Evolutionary conservation across 345 rosid species (phyloP).

Genomic region (Salix viminalis): DNA sequence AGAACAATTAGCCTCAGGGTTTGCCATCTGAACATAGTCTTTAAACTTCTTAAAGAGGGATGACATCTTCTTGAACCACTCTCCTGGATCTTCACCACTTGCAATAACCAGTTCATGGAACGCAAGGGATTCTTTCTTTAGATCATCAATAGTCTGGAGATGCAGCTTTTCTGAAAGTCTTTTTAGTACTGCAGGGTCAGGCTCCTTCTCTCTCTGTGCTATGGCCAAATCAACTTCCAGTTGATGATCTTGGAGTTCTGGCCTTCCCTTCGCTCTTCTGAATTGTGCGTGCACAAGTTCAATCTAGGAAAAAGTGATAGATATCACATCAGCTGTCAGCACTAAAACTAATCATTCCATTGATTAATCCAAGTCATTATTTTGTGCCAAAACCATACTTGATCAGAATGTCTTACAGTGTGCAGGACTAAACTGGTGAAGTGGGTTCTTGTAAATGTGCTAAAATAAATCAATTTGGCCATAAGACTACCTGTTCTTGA

Average conservation of each 20-base stretch:
- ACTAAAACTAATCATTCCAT: background rate
- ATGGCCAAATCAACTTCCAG: conserved; percentile 61
- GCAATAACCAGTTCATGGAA: conserved; percentile 68
- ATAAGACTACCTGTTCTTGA: conserved; percentile 66
- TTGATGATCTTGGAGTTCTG: conserved; percentile 57
- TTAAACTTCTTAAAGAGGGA: conserved; percentile 69
- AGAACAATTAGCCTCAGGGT: conserved; percentile 47
- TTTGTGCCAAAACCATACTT: background rate
- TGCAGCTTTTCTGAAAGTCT: conserved; percentile 80
- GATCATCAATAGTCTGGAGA: conserved; percentile 67
- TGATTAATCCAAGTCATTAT: background rate
- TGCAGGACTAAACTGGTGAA: background rate
- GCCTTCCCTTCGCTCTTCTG: conserved; percentile 68
- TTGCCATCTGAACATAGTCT: conserved; percentile 49
- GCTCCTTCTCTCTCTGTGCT: conserved; percentile 54
- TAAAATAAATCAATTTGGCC: background rate
- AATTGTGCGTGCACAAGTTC: conserved; percentile 87
- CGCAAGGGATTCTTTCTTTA: conserved; percentile 74
- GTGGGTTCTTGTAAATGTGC: background rate
- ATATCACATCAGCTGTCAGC: background rate
- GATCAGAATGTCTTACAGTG: background rate
- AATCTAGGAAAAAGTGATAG: conserved; percentile 35
- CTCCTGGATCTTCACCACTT: conserved; percentile 56
- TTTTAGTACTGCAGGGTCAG: conserved; percentile 51
- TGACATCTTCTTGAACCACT: conserved; percentile 54